phyloP scores from a whole-genome alignment of 225 moss, liverwort and hornwort species.

The Asterella californica region DNA sequence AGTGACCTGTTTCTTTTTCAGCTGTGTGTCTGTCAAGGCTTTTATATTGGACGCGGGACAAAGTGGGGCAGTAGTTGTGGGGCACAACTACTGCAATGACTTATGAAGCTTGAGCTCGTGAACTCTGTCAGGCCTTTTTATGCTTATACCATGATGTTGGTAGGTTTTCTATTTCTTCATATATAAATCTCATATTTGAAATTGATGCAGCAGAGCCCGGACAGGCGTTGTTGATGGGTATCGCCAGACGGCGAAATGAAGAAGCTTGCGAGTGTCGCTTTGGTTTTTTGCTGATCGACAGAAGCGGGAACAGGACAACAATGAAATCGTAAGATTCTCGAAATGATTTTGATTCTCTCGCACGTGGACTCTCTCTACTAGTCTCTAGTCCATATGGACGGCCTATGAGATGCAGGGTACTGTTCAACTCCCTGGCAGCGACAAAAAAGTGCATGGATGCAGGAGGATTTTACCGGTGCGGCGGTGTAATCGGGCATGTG shows the following conservation, averaged over 20 bases:
- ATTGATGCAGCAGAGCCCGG: too few relatives aligned
- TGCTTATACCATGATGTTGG: not conserved
- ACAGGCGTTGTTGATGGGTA: not conserved
- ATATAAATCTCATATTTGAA: too few relatives aligned
- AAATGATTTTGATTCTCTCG: not conserved
- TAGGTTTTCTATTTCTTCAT: too few relatives aligned
- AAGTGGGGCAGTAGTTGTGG: too few relatives aligned
- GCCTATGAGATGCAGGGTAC: not conserved
- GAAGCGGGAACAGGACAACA: not conserved
- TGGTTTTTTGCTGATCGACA: not conserved
- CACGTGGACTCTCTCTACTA: constrained; percentile 1
- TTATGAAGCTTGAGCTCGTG: not conserved
- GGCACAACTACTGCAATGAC: not conserved
- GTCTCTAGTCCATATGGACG: not conserved
- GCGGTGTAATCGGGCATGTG: not conserved
- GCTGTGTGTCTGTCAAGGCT: not conserved
- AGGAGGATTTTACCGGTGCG: not conserved
- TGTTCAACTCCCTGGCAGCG: not conserved
- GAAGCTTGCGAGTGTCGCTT: not conserved
- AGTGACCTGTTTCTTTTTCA: not conserved
- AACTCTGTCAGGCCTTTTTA: not conserved
- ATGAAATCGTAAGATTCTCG: not conserved
- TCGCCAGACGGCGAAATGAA: not conserved
- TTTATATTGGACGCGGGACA: not conserved
- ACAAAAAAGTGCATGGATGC: not conserved